Percentiles rank a stretch among this genome's conserved stretches.
These are phyloP conservation scores for Fusarium miscanthi DNA, from an alignment of 2,329 filamentous ascomycete genomes.

Conservation along the genomic window DNA sequence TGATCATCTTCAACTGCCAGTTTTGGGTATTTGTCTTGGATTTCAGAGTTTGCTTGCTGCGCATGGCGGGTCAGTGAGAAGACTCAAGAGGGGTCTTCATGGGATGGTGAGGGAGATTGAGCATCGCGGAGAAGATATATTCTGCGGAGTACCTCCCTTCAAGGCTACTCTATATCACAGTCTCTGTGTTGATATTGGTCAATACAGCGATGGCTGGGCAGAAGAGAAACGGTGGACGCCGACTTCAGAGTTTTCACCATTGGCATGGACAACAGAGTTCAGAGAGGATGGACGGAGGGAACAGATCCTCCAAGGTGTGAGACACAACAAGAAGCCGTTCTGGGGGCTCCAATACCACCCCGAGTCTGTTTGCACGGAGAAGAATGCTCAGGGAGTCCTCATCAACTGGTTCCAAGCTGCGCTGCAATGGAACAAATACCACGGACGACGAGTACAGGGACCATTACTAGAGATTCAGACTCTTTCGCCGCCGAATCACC, in stretches of 20 bases:
- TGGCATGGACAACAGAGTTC: constrained; percentile 71
- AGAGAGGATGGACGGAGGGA: constrained; percentile 54
- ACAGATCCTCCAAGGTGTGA: constrained; percentile 79
- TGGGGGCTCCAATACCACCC: constrained; percentile 94
- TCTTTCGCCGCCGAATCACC: constrained; percentile 41
- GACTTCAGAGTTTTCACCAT: constrained; percentile 61
- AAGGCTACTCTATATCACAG: constrained; percentile 83
- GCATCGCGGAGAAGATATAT: constrained; percentile 72
- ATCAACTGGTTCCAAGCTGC: constrained; percentile 80
- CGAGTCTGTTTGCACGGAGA: constrained; percentile 86
- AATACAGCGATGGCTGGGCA: constrained; percentile 34
- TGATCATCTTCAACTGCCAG: constrained; percentile 71
- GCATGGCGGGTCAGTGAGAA: constrained; percentile 73
- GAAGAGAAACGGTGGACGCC: constrained; percentile 54
- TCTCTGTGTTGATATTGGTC: constrained; percentile 65
- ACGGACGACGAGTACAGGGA: constrained; percentile 27
- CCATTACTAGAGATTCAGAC: constrained; percentile 38
- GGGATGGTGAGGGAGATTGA: constrained; percentile 79
- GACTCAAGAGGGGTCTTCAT: constrained; percentile 79
- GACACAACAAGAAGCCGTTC: constrained; percentile 75
- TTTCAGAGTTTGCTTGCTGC: constrained; percentile 83
- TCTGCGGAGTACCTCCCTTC: constrained; percentile 68
- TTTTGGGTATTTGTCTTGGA: constrained; percentile 89
- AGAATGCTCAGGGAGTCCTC: constrained; percentile 71
- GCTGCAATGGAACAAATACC: constrained; percentile 65